These are phyloP conservation scores for Mycena indigotica DNA, from an alignment of 768 basidiomycete genomes.

Conservation along the genomic window DNA sequence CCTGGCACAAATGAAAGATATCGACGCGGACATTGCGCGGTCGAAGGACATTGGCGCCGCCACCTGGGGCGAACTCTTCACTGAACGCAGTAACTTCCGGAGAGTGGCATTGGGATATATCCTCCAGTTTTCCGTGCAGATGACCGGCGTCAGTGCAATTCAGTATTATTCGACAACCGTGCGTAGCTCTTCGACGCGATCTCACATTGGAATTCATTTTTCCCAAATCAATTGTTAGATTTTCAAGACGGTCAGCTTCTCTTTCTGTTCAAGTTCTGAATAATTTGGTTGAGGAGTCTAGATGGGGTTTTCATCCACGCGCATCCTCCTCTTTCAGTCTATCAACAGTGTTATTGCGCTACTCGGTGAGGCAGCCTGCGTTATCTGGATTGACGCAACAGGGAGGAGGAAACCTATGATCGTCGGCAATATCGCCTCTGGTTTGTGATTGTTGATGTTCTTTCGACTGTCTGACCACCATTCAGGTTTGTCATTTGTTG, in stretches of 20 bases:
- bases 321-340: slow-evolving; percentile 53
- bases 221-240: slow-evolving; percentile 30
- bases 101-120: slow-evolving; percentile 49
- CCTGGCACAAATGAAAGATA: slow-evolving; percentile 47
- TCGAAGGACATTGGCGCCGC: slow-evolving; percentile 41
- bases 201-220: background rate
- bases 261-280: no score
- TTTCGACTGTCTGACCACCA: background rate
- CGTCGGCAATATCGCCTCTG: slow-evolving; percentile 43
- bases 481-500: slow-evolving; percentile 42
- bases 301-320: slow-evolving; percentile 48
- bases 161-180: slow-evolving; percentile 55
- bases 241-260: slow-evolving; percentile 36
- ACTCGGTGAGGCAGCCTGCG: slow-evolving; percentile 49
- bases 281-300: no score
- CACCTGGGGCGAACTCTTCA: slow-evolving; percentile 47
- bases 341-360: slow-evolving; percentile 58
- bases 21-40: slow-evolving; percentile 40
- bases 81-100: slow-evolving; percentile 47
- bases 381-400: slow-evolving; percentile 46
- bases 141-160: slow-evolving; percentile 60
- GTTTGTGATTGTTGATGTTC: background rate
- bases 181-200: slow-evolving; percentile 5
- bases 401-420: slow-evolving; percentile 45
- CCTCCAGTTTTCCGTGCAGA: slow-evolving; percentile 59